Evolutionary conservation across 805 yeast species (phyloP).

Genomic region (Pichia paraexigua): DNA sequence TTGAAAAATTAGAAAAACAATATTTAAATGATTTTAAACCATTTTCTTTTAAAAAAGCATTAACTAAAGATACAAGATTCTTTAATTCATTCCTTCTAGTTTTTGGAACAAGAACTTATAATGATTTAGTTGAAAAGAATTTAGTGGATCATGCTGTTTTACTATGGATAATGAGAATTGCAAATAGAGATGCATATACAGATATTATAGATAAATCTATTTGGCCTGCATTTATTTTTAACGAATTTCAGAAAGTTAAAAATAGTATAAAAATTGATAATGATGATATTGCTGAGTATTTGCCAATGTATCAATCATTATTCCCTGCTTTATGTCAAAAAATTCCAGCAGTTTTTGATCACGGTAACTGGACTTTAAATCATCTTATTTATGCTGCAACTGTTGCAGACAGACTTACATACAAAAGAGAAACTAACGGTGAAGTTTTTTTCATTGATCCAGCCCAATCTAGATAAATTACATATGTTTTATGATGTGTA

Average conservation of each 20-base stretch:
- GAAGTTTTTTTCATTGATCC: conserved; percentile 20
- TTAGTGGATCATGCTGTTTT: conserved; percentile 52
- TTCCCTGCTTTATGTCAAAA: conserved; percentile 45
- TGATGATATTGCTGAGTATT: conserved; percentile 48
- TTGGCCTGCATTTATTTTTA: conserved; percentile 45
- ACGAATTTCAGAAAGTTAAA: conserved; percentile 23
- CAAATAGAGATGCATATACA: conserved; percentile 34
- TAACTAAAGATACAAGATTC: conserved; percentile 33
- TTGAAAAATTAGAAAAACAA: conserved; percentile 38
- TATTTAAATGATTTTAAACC: conserved; percentile 40
- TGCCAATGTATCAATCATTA: conserved; percentile 39
- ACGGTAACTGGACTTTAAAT: conserved; percentile 42
- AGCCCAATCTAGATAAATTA: not conserved
- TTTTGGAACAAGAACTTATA: conserved; percentile 50
- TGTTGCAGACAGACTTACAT: conserved; percentile 24
- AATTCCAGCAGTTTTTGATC: conserved; percentile 35
- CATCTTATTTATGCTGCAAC: conserved; percentile 38
- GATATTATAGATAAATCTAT: conserved; percentile 24
- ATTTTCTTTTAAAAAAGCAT: conserved; percentile 43
- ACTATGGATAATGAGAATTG: conserved; percentile 55
- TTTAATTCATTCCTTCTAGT: conserved; percentile 41
- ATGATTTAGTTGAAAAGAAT: conserved; percentile 39
- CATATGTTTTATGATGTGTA: not conserved
- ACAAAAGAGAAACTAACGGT: conserved; percentile 20
- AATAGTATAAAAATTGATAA: conserved; percentile 32